Conservation (phyloP, 1,284 basidiomycete genomes). For the Microbotryum scabiosae region DNA sequence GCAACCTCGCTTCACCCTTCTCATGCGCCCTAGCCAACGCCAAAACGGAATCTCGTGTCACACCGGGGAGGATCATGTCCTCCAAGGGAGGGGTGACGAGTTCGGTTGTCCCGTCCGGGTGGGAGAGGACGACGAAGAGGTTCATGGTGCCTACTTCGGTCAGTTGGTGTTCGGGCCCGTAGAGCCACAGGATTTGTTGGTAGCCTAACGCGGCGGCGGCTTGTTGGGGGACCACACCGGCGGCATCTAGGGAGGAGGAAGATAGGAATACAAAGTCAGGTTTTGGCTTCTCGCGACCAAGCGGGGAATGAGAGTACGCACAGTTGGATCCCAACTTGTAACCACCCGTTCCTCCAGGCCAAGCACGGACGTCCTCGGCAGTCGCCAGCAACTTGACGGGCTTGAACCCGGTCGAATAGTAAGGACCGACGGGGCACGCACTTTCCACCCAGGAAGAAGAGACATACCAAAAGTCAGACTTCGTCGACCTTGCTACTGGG, state of each 20-base stretch:
- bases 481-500: constrained; percentile 81
- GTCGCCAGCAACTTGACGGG: constrained; percentile 88
- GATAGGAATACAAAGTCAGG: constrained; percentile 2
- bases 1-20: constrained; percentile 49
- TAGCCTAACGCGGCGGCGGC: constrained; percentile 77
- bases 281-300: too few relatives aligned
- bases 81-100: constrained; percentile 88
- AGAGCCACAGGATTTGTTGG: constrained; percentile 90
- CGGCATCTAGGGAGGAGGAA: too few relatives aligned
- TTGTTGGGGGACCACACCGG: constrained; percentile 70
- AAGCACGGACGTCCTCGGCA: constrained; percentile 77
- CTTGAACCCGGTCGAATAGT: constrained; percentile 92
- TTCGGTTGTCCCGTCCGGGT: constrained; percentile 62
- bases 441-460: constrained; percentile 65
- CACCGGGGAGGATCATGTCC: constrained; percentile 93
- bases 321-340: constrained; percentile 81
- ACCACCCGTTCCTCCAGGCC: constrained; percentile 48
- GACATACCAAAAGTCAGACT: constrained; percentile 81
- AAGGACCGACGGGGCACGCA: constrained; percentile 82
- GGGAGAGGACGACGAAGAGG: constrained; percentile 75
- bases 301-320: constrained; percentile 19
- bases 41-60: constrained; percentile 77
- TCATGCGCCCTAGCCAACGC: constrained; percentile 68
- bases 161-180: constrained; percentile 73
- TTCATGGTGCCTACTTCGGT: constrained; percentile 95